Evolutionary conservation across 352 stramenopile genomes (phyloP).

Genomic region (Phytophthora vignae): DNA sequence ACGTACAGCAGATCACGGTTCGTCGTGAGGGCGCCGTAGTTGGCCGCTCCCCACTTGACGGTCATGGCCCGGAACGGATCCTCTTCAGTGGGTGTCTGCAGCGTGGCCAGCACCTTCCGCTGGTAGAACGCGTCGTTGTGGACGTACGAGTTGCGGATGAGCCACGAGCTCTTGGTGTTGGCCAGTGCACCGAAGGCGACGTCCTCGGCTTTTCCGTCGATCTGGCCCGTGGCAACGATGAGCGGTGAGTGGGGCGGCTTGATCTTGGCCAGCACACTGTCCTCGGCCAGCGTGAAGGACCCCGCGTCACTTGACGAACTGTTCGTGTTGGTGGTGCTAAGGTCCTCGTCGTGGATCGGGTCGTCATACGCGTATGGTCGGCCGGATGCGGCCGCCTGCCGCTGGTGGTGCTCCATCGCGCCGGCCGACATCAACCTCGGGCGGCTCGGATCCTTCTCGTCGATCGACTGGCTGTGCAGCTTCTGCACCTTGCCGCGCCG

Average conservation of each 20-base stretch:
- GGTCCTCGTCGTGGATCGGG: constrained; percentile 14
- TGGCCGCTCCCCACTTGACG: constrained; percentile 46
- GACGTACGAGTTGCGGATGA: constrained; percentile 43
- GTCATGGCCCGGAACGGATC: constrained; percentile 54
- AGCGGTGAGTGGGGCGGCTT: constrained; percentile 36
- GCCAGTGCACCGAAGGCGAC: constrained; percentile 37
- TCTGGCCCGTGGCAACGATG: constrained; percentile 35
- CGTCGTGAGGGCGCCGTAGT: constrained; percentile 37
- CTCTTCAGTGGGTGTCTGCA: constrained; percentile 35
- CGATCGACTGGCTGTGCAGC: constrained; percentile 23
- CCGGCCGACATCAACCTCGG: constrained; percentile 48
- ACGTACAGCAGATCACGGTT: constrained; percentile 48
- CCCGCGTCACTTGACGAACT: constrained; percentile 41
- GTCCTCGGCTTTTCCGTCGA: constrained; percentile 46
- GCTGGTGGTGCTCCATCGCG: constrained; percentile 36
- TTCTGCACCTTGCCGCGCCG: constrained; percentile 41
- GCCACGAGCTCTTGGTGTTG: constrained; percentile 33
- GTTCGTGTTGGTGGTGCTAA: constrained; percentile 28
- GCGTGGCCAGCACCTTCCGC: constrained; percentile 36
- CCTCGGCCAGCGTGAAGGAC: constrained; percentile 42
- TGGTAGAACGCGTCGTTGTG: constrained; percentile 42
- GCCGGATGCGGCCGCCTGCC: constrained; percentile 23
- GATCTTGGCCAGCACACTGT: constrained; percentile 31
- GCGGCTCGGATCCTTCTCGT: constrained; percentile 43
- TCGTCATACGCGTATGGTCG: constrained; percentile 35